Evolutionary conservation across 345 rosid species (phyloP).

Genomic region (Iberis pinnata): DNA sequence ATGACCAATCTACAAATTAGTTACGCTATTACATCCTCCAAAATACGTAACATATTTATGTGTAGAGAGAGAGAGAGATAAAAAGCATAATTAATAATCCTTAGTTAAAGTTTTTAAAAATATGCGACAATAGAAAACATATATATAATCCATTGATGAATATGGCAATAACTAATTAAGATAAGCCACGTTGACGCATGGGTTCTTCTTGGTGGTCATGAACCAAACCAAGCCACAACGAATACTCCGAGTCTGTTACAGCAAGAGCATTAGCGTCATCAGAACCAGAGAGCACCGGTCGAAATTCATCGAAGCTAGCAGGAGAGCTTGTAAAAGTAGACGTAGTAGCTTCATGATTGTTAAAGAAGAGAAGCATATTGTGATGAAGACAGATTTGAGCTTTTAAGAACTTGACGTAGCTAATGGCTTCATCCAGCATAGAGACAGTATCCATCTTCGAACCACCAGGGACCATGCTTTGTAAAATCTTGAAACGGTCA

Average conservation of each 20-base stretch:
- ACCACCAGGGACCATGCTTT: slow-evolving; percentile 83
- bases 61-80: too few relatives aligned
- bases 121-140: too few relatives aligned
- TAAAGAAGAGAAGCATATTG: slow-evolving; percentile 30
- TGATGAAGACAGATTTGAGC: slow-evolving; percentile 73
- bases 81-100: too few relatives aligned
- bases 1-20: too few relatives aligned
- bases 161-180: slow-evolving; percentile 2
- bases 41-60: too few relatives aligned
- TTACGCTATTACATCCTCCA: too few relatives aligned
- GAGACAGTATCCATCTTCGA: slow-evolving; percentile 85
- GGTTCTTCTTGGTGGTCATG: slow-evolving; percentile 11
- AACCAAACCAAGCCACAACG: slow-evolving; percentile 17
- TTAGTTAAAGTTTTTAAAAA: too few relatives aligned
- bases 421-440: slow-evolving; percentile 81
- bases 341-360: slow-evolving; percentile 9
- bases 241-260: slow-evolving; percentile 9
- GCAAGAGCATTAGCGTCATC: slow-evolving; percentile 15
- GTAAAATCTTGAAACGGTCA: slow-evolving; percentile 74
- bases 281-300: neutral
- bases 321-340: slow-evolving; percentile 11
- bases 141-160: neutral
- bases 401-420: slow-evolving; percentile 81
- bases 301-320: slow-evolving; percentile 1
- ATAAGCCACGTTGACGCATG: slow-evolving; percentile 21